Base-by-base conservation (phyloP, 1,284 basidiomycete species). In the Filobasidium uniguttulatum region DNA sequence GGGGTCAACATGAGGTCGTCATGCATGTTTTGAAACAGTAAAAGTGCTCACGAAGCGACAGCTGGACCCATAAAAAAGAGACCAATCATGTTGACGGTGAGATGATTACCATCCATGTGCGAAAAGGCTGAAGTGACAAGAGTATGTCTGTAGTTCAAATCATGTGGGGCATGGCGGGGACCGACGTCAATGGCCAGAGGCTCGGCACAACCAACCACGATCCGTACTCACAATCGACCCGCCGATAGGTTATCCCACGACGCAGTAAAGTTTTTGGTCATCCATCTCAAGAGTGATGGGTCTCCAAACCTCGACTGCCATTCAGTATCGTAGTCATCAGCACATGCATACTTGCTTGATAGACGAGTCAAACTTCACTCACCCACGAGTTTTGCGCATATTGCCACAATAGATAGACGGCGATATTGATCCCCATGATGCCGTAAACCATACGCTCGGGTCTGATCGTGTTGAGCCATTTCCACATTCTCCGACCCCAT, bases 41-140 rank as follows among this genome's bases (percentile, higher is more conserved):
- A 38, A 19, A 9, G 14, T 17, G 25, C 64, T 59, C 34, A 67
- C 44, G 69, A 60, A n/a, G 87, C 72, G 25, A 85, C 78, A 0
- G 78, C 70, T 0, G 77, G 80, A 1, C 82, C 83, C 71, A 89
- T 77, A 68, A 85, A 88, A 62, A 76, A 85, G 60, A 83, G 82
- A 0, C 82, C 79, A 56, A 89, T 74, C 43, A 78, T 79, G 63
- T 93, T 93, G 63, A 90, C 71, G 25, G 83, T 59, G 30, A 88
- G 77, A 63, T 93, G 89, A 0, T 62, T 57, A 9, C 74, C 52
- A 22, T 73, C 71, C 55, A 73, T 67, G 60, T 90, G 86, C 2
- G 81, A 88, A 71, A 90, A 88, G 52, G 73, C 75, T 23, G 75
- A 69, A 0, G 85, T 87, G 19, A 90, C 55, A 25, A 84, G 67